Percentiles rank a stretch among this genome's conserved stretches.
phyloP scores from a whole-genome alignment of 495 filamentous ascomycete species.

The Annulohypoxylon moriforme region DNA sequence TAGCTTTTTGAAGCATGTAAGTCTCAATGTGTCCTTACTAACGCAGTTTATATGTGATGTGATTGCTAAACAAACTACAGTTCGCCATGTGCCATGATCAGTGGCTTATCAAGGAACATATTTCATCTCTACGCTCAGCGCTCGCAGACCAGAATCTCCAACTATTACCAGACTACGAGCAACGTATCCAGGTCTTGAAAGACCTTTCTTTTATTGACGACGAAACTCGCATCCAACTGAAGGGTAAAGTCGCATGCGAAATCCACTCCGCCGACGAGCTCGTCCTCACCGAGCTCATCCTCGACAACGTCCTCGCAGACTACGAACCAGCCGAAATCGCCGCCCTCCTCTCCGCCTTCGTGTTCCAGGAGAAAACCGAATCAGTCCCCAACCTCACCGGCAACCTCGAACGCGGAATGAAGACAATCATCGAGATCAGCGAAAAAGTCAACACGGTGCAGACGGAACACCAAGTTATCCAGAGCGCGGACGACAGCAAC shows the following conservation, averaged over 20 bases:
- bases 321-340: constrained; percentile 98
- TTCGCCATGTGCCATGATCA: constrained; percentile 95
- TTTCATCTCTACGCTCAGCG: constrained; percentile 80
- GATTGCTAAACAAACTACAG: constrained; percentile 50
- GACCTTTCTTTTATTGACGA: constrained; percentile 92
- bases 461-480: constrained; percentile 87
- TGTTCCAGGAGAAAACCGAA: constrained; percentile 98
- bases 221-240: constrained; percentile 84
- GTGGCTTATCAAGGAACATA: constrained; percentile 93
- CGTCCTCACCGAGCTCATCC: constrained; percentile 94
- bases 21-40: constrained; percentile 42
- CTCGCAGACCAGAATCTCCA: constrained; percentile 98
- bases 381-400: constrained; percentile 83
- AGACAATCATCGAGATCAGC: constrained; percentile 86
- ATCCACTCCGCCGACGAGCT: constrained; percentile 97
- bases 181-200: constrained; percentile 89
- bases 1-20: constrained; percentile 85
- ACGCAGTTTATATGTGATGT: neutral
- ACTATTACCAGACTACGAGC: constrained; percentile 96
- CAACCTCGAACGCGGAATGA: constrained; percentile 83
- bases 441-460: constrained; percentile 92
- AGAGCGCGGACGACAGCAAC: constrained; percentile 86
- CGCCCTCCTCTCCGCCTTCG: constrained; percentile 91
- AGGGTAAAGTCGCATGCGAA: constrained; percentile 98
- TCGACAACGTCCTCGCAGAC: constrained; percentile 95